phyloP scores from a whole-genome alignment of 257 asterid species.

The Catharanthus roseus region DNA sequence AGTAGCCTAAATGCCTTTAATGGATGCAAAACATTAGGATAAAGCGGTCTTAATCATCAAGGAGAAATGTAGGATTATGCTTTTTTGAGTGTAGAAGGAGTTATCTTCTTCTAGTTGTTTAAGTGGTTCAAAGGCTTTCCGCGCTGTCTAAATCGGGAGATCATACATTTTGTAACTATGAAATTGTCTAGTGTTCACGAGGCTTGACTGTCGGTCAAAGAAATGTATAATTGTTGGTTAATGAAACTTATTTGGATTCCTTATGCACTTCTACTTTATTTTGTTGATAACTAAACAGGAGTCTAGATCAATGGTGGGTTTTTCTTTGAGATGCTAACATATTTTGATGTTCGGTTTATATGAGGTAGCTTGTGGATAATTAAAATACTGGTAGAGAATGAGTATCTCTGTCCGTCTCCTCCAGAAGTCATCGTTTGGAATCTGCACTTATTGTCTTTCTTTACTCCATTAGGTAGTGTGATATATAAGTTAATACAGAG shows the following conservation, averaged over 20 bases:
- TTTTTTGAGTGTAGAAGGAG: neutral
- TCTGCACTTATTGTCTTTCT: neutral
- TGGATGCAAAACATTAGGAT: neutral
- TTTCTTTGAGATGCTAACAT: neutral
- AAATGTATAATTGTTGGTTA: neutral
- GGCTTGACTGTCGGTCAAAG: neutral
- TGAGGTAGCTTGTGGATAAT: neutral
- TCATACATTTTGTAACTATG: neutral
- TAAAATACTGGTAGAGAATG: neutral
- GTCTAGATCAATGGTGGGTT: neutral
- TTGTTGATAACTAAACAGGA: neutral
- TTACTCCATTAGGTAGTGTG: neutral
- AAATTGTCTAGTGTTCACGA: neutral
- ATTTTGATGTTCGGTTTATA: neutral
- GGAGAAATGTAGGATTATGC: neutral
- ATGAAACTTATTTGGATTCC: neutral
- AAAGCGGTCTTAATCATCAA: neutral
- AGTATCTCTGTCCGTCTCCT: neutral
- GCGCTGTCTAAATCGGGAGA: neutral
- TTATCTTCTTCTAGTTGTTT: neutral
- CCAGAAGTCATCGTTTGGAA: neutral
- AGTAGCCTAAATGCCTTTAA: neutral
- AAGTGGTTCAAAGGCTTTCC: neutral
- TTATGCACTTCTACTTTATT: neutral
- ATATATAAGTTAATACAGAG: too few species aligned